Evolutionary conservation across 805 yeast genomes (phyloP), one percentile per base, ranked within the genome.

Genomic region (Candida hispaniensis): DNA sequence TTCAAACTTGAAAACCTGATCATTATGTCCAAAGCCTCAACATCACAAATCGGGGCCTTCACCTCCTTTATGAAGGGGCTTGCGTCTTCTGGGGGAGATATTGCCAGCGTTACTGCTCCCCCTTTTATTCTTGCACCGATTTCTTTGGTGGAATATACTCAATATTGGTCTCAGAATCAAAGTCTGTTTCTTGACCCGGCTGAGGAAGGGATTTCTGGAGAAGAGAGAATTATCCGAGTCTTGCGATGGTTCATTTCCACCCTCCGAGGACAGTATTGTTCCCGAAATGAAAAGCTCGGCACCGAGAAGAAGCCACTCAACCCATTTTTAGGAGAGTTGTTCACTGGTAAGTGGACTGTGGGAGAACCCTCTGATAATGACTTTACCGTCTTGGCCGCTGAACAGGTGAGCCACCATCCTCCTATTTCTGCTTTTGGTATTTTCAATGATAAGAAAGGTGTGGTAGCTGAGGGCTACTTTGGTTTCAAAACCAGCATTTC

Each of bases 371-470:
- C 67, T 26, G 94, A 94, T 25, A 93, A 81, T 43, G 36, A 32
- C 28, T 18, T 17, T 6, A 80, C 94, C 15, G 59, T 73, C 8
- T 63, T 88, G 51, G 60, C 83, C 38, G 73, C 86, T 44, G 98
- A 91, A 59, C 98, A 91, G 60, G 96, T 91, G 9, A 75, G 86
- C 43, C 98, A 91, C 60, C 98, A 91, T 57, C 98, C 98, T 11
- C 97, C 98, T 15, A 77, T 80, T 20, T 86, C 97, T n/a, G 96
- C 91, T 5, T 91, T 85, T 54, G 71, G 85, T 26, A 70, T 91
- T 39, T 61, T 71, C 50, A 85, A 85, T 54, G 79, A 75, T 43
- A 71, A 73, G 49, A 67, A 77, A 55, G 67, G 75, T 19, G 76
- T 78, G 15, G 59, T 63, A 25, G 63, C 85, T 43, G 80, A 86